These are phyloP conservation scores for Gilbertella persicaria DNA, from an alignment of 371 early-diverging fungal species.

Conservation along the genomic window DNA sequence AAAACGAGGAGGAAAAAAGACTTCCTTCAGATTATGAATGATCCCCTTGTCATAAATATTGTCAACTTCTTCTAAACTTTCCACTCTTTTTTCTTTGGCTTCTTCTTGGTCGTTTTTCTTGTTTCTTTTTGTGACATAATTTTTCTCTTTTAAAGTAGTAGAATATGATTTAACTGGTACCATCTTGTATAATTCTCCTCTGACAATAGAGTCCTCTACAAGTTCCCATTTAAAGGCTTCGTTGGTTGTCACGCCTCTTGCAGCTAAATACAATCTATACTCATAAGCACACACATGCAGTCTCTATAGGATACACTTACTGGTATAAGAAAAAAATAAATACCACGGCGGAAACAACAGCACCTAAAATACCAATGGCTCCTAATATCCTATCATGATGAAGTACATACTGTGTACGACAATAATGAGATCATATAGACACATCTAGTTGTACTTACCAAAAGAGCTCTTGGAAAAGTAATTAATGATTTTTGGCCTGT, in stretches of 20 bases:
- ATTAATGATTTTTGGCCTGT: slow-evolving; percentile 39
- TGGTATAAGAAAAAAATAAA: slow-evolving; percentile 66
- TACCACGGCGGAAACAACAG: slow-evolving; percentile 61
- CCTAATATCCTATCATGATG: slow-evolving; percentile 63
- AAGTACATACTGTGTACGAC: slow-evolving; percentile 66
- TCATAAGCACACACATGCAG: not conserved
- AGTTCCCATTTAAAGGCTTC: slow-evolving; percentile 81
- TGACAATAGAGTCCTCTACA: slow-evolving; percentile 64
- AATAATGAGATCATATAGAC: not conserved
- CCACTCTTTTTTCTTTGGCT: slow-evolving; percentile 21
- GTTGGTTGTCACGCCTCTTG: slow-evolving; percentile 72
- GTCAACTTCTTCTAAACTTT: slow-evolving; percentile 56
- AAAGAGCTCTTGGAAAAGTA: slow-evolving; percentile 40
- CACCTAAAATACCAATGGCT: slow-evolving; percentile 63
- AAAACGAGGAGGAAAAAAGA: slow-evolving; percentile 36
- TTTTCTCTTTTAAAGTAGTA: slow-evolving; percentile 12
- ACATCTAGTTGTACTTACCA: slow-evolving; percentile 41
- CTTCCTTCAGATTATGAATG: slow-evolving; percentile 47
- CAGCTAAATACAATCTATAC: slow-evolving; percentile 56
- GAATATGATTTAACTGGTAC: not conserved
- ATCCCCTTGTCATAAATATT: slow-evolving; percentile 70
- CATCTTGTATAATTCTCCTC: slow-evolving; percentile 54
- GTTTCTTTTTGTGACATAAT: slow-evolving; percentile 24
- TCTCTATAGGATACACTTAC: slow-evolving; percentile 33
- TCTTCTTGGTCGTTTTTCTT: slow-evolving; percentile 17